A percentile compares a stretch with the other conserved stretches of the same genome.
These are phyloP conservation scores for Auricularia cornea DNA, from an alignment of 768 basidiomycete genomes.

Conservation along the genomic window DNA sequence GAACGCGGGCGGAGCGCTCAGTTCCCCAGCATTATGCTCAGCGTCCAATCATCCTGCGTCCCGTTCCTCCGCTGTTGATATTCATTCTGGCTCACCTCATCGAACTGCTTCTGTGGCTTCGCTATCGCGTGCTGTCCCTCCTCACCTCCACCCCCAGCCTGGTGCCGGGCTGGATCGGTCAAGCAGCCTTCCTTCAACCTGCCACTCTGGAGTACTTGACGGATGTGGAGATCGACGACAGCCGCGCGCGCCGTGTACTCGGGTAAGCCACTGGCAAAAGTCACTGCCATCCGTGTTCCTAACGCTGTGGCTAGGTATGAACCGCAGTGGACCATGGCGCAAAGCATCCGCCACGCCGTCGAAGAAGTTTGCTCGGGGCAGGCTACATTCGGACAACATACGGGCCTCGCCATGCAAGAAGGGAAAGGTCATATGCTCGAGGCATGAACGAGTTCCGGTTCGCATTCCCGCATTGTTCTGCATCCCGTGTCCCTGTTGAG, in stretches of 20 bases:
- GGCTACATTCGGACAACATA: background rate
- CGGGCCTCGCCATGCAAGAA: background rate
- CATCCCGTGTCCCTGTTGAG: too few species aligned
- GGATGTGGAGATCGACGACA: conserved; percentile 26
- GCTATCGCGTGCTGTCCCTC: conserved; percentile 19
- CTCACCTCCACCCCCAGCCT: conserved; percentile 11
- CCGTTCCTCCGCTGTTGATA: conserved; percentile 22
- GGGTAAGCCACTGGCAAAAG: conserved; percentile 14
- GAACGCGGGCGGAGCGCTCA: too few species aligned
- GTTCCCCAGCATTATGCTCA: conserved; percentile 23
- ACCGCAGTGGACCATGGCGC: conserved; percentile 25
- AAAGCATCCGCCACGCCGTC: conserved; percentile 26
- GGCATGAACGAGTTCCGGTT: too few species aligned
- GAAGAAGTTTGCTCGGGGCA: conserved; percentile 25
- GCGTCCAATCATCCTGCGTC: conserved; percentile 19
- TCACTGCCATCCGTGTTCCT: background rate
- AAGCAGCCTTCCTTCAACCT: conserved; percentile 25
- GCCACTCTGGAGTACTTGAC: conserved; percentile 24
- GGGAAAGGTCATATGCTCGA: background rate
- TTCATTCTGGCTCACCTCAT: conserved; percentile 24
- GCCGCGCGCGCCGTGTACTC: conserved; percentile 25
- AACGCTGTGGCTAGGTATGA: conserved; percentile 16
- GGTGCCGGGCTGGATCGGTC: conserved; percentile 24
- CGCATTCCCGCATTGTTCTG: too few species aligned
- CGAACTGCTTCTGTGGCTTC: conserved; percentile 22